phyloP scores from a whole-genome alignment of 78 protist genomes.

The Dictyostelium capitatum region DNA sequence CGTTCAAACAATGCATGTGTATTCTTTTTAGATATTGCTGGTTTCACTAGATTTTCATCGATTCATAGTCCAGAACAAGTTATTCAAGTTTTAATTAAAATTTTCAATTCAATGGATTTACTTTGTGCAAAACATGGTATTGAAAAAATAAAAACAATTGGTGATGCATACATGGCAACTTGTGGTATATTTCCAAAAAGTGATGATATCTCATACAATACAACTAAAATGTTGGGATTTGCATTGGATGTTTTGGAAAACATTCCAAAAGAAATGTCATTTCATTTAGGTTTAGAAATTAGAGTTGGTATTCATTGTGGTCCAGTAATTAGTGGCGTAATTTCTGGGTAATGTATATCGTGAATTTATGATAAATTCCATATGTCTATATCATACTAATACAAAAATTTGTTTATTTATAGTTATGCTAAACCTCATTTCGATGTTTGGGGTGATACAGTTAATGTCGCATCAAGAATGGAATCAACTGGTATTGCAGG shows the following conservation, averaged over 20 bases:
- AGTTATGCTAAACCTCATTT: conserved; percentile 36
- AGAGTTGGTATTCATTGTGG: conserved; percentile 88
- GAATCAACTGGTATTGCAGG: conserved; percentile 82
- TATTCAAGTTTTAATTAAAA: conserved; percentile 79
- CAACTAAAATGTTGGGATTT: conserved; percentile 26
- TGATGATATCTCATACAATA: conserved; percentile 2
- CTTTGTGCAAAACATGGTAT: conserved; percentile 72
- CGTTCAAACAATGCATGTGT: conserved; percentile 64
- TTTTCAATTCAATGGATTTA: conserved; percentile 84
- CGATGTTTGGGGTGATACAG: conserved; percentile 93
- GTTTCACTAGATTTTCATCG: conserved; percentile 86
- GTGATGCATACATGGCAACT: conserved; percentile 82
- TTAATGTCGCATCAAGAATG: conserved; percentile 89
- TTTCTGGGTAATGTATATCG: too few relatives aligned
- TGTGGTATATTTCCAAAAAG: conserved; percentile 74
- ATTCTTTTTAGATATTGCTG: conserved; percentile 88
- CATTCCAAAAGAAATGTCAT: conserved; percentile 28
- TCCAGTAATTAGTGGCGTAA: conserved; percentile 90
- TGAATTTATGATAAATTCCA: conserved; percentile 69
- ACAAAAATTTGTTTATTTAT: too few relatives aligned
- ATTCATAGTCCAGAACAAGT: conserved; percentile 76
- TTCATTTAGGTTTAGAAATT: conserved; percentile 43
- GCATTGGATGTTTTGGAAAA: conserved; percentile 30
- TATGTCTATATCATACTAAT: too few relatives aligned
- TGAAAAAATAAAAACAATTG: conserved; percentile 92